Evolutionary conservation across 129 eudicot genomes (phyloP).

Genomic region (Solidago caesia): DNA sequence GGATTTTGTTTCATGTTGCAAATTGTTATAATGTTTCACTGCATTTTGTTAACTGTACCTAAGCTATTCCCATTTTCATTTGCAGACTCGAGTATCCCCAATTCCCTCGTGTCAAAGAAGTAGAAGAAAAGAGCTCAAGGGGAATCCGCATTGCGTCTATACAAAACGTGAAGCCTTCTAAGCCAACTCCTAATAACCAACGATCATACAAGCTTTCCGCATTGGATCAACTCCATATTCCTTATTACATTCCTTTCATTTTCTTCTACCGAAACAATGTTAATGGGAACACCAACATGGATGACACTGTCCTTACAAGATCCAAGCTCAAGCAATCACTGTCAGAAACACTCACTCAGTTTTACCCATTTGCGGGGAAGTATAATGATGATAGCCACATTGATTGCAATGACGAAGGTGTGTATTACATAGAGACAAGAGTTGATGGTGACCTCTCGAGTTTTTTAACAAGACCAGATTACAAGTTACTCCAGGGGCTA

Average conservation of each 20-base stretch:
- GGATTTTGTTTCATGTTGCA: background rate
- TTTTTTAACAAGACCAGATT: conserved; percentile 16
- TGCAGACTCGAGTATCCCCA: background rate
- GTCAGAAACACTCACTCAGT: conserved; percentile 20
- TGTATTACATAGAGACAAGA: conserved; percentile 19
- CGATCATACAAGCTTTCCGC: conserved; percentile 20
- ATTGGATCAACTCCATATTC: conserved; percentile 26
- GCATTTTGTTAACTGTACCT: background rate
- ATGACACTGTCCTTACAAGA: background rate
- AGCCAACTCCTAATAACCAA: conserved; percentile 32
- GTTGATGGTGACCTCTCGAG: conserved; percentile 16
- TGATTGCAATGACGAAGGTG: conserved; percentile 37
- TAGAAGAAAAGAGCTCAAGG: background rate
- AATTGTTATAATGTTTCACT: background rate
- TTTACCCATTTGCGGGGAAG: conserved; percentile 35
- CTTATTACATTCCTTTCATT: conserved; percentile 22
- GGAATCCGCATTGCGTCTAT: background rate
- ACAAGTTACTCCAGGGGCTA: conserved; percentile 22
- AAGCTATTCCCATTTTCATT: background rate
- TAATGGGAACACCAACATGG: background rate
- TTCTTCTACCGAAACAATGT: conserved; percentile 18
- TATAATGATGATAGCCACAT: conserved; percentile 21
- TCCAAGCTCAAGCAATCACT: conserved; percentile 25
- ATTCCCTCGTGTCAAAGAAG: too few species aligned
- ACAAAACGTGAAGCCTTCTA: conserved; percentile 16